Evolutionary conservation across 1,284 basidiomycete species (phyloP), one percentile per base, ranked within the genome.

Genomic region (Porogramme epimiltina): DNA sequence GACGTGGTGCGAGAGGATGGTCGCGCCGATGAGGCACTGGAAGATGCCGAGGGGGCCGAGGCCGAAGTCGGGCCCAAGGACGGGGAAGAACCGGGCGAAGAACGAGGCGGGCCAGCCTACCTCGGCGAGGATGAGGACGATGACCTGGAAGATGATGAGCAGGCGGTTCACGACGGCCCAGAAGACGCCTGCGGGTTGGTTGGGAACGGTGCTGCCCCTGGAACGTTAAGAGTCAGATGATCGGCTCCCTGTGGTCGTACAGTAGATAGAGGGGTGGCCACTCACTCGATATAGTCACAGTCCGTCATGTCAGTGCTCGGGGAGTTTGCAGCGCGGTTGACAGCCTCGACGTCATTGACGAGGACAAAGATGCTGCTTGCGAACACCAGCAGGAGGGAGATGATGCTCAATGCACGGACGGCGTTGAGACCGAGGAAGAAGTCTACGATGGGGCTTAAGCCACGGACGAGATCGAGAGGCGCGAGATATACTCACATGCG

Each of bases 91-190:
- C 24, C 78, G 77, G 55, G 82, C 76, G 73, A 95, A 94, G 73
- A 93, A 86, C 11, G 66, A 60, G 31, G 74, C 68, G 1, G 90
- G 91, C 81, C 89, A 89, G 52, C 85, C 76, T 54, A 80, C 47
- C 68, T 91, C 90, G 54, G 79, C 82, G 41, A 85, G 59, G 45
- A 92, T 66, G 51, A 95, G 81, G 33, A 93, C 76, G 56, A 93
- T 64, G 45, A 81, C 77, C 67, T 93, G 88, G 69, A 85, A 82
- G 56, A 92, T 78, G 73, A 94, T 90, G 63, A 95, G 80, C 34
- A 95, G 71, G 19, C 91, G 79, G 66, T 91, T 88, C 47, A 94
- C 74, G 44, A 94, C 84, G 1, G 90, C 87, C 89, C 91, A 95
- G 70, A 94, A 93, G 1, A 82, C 82, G 16, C 93, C 92, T 2